A percentile compares a stretch with the other conserved stretches of the same genome.
phyloP scores from a whole-genome alignment of 257 asterid species.

The Solanum lycopersicoides region DNA sequence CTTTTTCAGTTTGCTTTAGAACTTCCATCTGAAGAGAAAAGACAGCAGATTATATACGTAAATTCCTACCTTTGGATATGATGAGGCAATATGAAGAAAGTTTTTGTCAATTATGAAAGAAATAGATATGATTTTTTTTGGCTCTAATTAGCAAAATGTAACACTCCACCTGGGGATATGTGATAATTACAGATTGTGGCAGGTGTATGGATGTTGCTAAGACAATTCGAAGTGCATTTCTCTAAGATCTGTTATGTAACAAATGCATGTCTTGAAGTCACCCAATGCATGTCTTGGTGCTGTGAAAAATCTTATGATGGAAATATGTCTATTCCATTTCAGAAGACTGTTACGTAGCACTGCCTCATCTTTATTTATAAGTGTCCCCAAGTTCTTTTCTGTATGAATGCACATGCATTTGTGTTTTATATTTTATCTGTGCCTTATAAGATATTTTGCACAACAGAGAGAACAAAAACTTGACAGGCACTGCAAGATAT shows the following conservation, averaged over 20 bases:
- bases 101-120: not conserved
- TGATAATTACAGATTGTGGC: not conserved
- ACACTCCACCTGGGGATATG: not conserved
- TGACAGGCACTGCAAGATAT: constrained; percentile 98
- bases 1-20: not conserved
- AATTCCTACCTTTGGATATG: not conserved
- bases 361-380: not conserved
- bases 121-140: not conserved
- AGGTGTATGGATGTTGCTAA: not conserved
- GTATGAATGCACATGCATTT: not conserved
- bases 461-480: constrained; percentile 88
- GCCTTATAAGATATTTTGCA: not conserved
- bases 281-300: not conserved
- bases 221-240: not conserved
- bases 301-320: not conserved
- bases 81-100: not conserved
- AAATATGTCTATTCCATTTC: not conserved
- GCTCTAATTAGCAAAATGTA: not conserved
- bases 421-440: not conserved
- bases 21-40: not conserved
- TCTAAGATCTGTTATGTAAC: not conserved
- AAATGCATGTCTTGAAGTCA: not conserved
- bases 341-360: not conserved
- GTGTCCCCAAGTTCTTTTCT: not conserved
- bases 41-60: not conserved